Evolutionary conservation across 2,329 filamentous ascomycete genomes (phyloP), one percentile per base, ranked within the genome.

Genomic region (Sclerotinia minor): DNA sequence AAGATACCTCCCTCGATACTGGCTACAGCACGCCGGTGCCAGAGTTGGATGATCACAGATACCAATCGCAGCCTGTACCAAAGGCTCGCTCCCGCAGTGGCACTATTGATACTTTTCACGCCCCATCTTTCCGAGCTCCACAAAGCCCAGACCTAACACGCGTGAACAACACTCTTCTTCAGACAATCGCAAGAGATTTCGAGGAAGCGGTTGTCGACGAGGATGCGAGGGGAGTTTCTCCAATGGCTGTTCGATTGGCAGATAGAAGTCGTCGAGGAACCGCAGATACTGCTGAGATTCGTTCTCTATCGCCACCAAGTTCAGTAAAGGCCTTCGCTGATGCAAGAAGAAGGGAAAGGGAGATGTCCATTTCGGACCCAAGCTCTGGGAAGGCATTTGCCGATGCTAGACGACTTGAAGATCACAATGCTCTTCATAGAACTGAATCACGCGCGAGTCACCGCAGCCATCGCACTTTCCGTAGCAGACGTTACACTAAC

Each of bases 261-360:
- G 71, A 70, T 29, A 71, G 73, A 63, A 81, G 80, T 68, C 85
- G 86, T 21, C 84, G 85, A 67, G 82, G 79, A 75, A 74, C 84
- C 67, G 81, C 89, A 65, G 84, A 83, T 44, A 86, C 85, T 1
- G 78, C 81, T 32, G 84, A 86, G 29, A 87, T 85, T 59, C 85
- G 92, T 67, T 92, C 92, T 0, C 82, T 87, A 2, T 98, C 95
- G 7, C 94, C 94, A 15, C 95, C 95, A 9, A 99, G 97, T 79
- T 99, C 95, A 0, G 93, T 99, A 64, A 96, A 98, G 78, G 95
- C 95, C 5, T 99, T 99, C 79, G 95, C 95, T 24, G 92, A 95
- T 75, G 92, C 92, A 67, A 90, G 92, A 63, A 91, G 92, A 69
- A 89, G 94, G 69, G 92, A 94, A 76, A 90, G 94, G 54, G 84